phyloP scores from a whole-genome alignment of 2,329 filamentous ascomycete genomes.

The Pyricularia sp. region DNA sequence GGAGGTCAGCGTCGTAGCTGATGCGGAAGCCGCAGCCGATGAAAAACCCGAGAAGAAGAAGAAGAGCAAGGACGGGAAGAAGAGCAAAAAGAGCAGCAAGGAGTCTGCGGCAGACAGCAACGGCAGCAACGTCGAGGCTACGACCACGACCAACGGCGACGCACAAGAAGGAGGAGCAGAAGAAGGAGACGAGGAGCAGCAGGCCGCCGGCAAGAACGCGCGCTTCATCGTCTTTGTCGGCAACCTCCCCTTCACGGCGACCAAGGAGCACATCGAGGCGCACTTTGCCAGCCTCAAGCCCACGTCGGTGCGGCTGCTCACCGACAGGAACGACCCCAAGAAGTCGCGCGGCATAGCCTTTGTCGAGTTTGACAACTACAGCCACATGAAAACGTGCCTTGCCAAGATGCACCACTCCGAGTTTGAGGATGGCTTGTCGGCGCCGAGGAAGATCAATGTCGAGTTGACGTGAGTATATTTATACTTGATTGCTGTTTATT shows the following conservation, averaged over 20 bases:
- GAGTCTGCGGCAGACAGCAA: neutral
- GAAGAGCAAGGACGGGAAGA: neutral
- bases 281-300: constrained; percentile 73
- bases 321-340: constrained; percentile 30
- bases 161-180: neutral
- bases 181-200: neutral
- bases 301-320: constrained; percentile 57
- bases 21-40: neutral
- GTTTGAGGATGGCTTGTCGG: constrained; percentile 45
- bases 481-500: constrained; percentile 1
- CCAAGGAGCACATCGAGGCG: constrained; percentile 48
- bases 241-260: constrained; percentile 81
- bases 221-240: constrained; percentile 54
- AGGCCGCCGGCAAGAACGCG: neutral
- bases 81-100: neutral
- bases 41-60: no score
- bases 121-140: neutral
- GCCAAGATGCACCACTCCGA: constrained; percentile 79
- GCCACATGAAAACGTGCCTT: constrained; percentile 85
- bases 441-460: constrained; percentile 71
- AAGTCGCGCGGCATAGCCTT: constrained; percentile 71
- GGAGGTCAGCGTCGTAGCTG: neutral
- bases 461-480: constrained; percentile 60
- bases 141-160: neutral
- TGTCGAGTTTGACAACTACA: constrained; percentile 75